phyloP scores from a whole-genome alignment of 2,329 filamentous ascomycete genomes.

The Clonostachys rhizophaga region DNA sequence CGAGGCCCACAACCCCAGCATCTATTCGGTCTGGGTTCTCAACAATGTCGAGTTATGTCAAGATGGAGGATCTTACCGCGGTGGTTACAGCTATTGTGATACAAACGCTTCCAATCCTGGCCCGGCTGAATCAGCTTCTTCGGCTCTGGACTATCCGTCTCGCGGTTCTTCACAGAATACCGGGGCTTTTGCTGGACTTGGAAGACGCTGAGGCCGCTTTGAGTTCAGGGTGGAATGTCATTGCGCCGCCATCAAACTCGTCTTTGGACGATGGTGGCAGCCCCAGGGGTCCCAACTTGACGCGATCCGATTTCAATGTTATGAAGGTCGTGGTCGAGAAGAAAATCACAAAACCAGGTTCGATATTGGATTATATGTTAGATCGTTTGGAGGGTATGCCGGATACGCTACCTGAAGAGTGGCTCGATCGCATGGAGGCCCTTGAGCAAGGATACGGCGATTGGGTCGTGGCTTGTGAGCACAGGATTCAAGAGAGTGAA shows the following conservation, averaged over 20 bases:
- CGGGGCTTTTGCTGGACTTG: constrained; percentile 62
- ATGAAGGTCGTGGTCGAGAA: constrained; percentile 61
- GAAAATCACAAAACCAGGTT: constrained; percentile 66
- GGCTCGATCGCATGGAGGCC: constrained; percentile 82
- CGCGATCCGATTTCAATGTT: constrained; percentile 44
- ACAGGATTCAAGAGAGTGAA: constrained; percentile 42
- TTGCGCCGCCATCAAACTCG: constrained; percentile 25
- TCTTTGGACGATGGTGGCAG: constrained; percentile 6
- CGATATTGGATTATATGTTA: constrained; percentile 76
- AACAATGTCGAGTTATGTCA: constrained; percentile 52
- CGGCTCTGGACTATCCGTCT: constrained; percentile 75
- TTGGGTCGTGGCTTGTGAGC: constrained; percentile 78
- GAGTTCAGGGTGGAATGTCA: constrained; percentile 60
- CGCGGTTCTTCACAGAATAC: constrained; percentile 68
- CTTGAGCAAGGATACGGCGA: constrained; percentile 73
- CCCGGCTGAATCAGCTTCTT: constrained; percentile 68
- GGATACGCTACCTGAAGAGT: constrained; percentile 79
- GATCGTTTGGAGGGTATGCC: constrained; percentile 79
- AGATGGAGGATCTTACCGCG: constrained; percentile 84
- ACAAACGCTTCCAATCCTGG: constrained; percentile 79
- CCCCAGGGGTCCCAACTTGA: constrained; percentile 17
- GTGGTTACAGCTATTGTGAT: constrained; percentile 87
- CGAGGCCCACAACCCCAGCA: constrained; percentile 27
- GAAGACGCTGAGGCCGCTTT: constrained; percentile 63
- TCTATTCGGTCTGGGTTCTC: constrained; percentile 29